Conservation (phyloP, 2,329 filamentous ascomycete genomes). For the Cytospora chrysosperma region DNA sequence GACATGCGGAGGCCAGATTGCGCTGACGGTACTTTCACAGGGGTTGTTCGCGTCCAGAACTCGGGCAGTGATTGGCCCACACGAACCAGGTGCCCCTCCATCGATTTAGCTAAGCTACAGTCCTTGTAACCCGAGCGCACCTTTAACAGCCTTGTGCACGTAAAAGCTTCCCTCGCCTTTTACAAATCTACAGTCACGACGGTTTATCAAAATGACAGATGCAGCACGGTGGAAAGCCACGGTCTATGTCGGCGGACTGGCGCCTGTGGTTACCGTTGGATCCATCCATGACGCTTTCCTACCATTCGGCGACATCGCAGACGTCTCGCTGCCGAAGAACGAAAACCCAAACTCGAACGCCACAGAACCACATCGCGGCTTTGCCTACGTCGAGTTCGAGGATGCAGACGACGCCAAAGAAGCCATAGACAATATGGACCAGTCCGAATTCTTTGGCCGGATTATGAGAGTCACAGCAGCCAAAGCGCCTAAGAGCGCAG, state of each 20-base stretch:
- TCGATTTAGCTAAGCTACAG: slow-evolving; percentile 15
- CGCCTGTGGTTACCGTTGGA: slow-evolving; percentile 70
- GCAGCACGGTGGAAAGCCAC: slow-evolving; percentile 83
- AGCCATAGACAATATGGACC: slow-evolving; percentile 99
- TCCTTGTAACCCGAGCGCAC: background rate
- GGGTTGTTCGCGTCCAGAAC: background rate
- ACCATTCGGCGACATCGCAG: slow-evolving; percentile 92
- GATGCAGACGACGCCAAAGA: slow-evolving; percentile 82
- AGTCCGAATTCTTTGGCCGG: slow-evolving; percentile 89
- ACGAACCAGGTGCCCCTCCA: slow-evolving; percentile 13
- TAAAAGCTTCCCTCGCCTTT: slow-evolving; percentile 14
- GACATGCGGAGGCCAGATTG: slow-evolving; percentile 32
- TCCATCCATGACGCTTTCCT: slow-evolving; percentile 89
- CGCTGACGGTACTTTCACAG: slow-evolving; percentile 24
- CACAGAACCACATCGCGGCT: slow-evolving; percentile 80
- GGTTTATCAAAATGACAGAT: slow-evolving; percentile 67
- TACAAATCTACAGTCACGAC: slow-evolving; percentile 8
- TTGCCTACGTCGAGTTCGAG: slow-evolving; percentile 96
- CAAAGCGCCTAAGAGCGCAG: slow-evolving; percentile 85
- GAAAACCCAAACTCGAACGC: slow-evolving; percentile 79
- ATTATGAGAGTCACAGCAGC: slow-evolving; percentile 90
- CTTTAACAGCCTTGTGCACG: slow-evolving; percentile 3
- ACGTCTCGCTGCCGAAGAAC: slow-evolving; percentile 86
- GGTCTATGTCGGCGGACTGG: slow-evolving; percentile 86
- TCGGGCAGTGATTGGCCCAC: slow-evolving; percentile 12